phyloP scores from a whole-genome alignment of 2,329 filamentous ascomycete genomes.

The Cucurbitaria berberidis region DNA sequence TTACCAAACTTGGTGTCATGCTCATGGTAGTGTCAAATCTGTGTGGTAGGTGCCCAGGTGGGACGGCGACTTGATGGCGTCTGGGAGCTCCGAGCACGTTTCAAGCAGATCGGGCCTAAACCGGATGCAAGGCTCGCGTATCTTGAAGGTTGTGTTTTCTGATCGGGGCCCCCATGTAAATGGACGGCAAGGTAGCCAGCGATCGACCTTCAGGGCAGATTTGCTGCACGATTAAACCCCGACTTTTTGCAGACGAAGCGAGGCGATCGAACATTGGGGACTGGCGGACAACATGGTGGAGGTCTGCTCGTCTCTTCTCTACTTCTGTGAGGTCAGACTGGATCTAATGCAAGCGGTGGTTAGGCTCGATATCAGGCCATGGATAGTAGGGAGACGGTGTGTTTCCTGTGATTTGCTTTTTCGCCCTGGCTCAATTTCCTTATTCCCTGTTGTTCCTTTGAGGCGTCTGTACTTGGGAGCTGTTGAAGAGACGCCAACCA shows the following conservation, averaged over 20 bases:
- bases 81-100: conserved; percentile 1
- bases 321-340: too few species aligned
- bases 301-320: too few species aligned
- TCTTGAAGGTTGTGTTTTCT: conserved; percentile 2
- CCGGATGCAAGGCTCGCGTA: conserved; percentile 18
- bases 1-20: not conserved
- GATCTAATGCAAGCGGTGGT: too few species aligned
- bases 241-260: not conserved
- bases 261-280: not conserved
- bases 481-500: not conserved
- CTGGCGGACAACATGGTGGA: too few species aligned
- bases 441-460: not conserved
- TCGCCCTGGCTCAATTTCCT: not conserved
- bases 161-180: conserved; percentile 6
- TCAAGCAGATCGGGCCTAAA: conserved; percentile 19
- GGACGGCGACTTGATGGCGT: conserved; percentile 5
- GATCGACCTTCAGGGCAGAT: conserved; percentile 3
- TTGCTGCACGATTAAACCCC: conserved; percentile 6
- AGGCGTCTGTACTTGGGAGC: not conserved
- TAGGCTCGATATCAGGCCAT: conserved; percentile 1
- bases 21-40: not conserved
- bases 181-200: not conserved
- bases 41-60: conserved; percentile 7
- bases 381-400: too few species aligned
- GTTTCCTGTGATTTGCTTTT: not conserved